Evolutionary conservation across 768 basidiomycete genomes (phyloP).

Genomic region (Zangia roseola): DNA sequence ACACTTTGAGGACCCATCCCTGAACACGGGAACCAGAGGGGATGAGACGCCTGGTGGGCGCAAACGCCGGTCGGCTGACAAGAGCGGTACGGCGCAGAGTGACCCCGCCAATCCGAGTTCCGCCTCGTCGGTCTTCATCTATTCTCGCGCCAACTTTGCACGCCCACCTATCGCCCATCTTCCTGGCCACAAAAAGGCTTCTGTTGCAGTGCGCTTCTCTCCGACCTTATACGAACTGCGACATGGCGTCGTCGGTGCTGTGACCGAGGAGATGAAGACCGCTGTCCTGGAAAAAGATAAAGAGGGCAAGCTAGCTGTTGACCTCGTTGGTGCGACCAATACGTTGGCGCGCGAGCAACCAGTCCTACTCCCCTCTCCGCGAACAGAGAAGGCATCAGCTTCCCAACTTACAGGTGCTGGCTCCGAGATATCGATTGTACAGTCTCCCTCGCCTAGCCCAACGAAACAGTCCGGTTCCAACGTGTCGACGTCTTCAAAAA

Average conservation of each 20-base stretch:
- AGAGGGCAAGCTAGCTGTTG: constrained; percentile 60
- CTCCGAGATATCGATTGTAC: constrained; percentile 5
- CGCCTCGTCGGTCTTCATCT: constrained; percentile 82
- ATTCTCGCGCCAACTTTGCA: constrained; percentile 92
- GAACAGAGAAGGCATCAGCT: constrained; percentile 17
- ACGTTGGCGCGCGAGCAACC: constrained; percentile 9
- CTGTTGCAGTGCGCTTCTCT: constrained; percentile 91
- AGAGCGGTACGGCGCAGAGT: constrained; percentile 20
- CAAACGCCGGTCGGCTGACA: constrained; percentile 49
- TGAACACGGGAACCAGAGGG: constrained; percentile 33
- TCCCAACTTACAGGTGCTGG: constrained; percentile 3
- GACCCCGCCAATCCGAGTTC: constrained; percentile 38
- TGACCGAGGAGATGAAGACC: constrained; percentile 44
- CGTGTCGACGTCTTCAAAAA: constrained; percentile 20
- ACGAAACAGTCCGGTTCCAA: constrained; percentile 14
- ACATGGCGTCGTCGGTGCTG: constrained; percentile 44
- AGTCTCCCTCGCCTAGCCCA: constrained; percentile 14
- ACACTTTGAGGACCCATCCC: constrained; percentile 91
- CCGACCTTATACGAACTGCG: constrained; percentile 93
- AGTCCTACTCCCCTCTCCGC: constrained; percentile 10
- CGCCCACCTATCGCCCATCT: constrained; percentile 91
- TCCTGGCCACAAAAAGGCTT: constrained; percentile 95
- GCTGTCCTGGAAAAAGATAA: constrained; percentile 66
- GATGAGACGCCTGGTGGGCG: constrained; percentile 55
- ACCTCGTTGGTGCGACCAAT: constrained; percentile 45